Conservation (phyloP, 2,329 filamentous ascomycete genomes). For the Colletotrichum spaethianum region DNA sequence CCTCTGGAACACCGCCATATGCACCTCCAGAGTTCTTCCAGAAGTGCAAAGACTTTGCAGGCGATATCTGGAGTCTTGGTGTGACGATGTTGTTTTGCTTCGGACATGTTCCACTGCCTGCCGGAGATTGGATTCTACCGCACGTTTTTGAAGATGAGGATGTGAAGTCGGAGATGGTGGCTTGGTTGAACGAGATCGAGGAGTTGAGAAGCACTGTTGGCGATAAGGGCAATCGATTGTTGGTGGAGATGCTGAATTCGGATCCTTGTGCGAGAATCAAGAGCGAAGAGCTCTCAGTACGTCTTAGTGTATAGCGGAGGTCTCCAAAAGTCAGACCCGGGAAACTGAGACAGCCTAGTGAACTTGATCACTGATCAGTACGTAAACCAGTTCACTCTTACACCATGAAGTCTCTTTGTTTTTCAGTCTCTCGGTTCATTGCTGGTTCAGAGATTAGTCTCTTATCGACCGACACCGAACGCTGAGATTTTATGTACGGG, state of each 20-base stretch:
- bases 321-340: background rate
- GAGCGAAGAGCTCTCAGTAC: background rate
- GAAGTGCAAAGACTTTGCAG: background rate
- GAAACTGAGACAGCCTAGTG: background rate
- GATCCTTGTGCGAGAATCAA: background rate
- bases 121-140: background rate
- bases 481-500: too few relatives aligned
- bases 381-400: too few relatives aligned
- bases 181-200: background rate
- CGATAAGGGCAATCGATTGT: background rate
- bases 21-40: conserved; percentile 9
- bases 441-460: too few relatives aligned
- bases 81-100: conserved; percentile 1
- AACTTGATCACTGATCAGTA: too few relatives aligned
- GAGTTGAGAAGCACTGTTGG: background rate
- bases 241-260: background rate
- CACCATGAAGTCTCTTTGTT: too few relatives aligned
- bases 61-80: background rate
- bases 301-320: background rate
- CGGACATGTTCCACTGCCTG: background rate
- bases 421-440: too few relatives aligned
- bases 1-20: conserved; percentile 6
- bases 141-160: background rate
- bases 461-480: too few relatives aligned
- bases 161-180: background rate